Conservation (phyloP, 441 rosid species). For the Gossypium davidsonii region DNA sequence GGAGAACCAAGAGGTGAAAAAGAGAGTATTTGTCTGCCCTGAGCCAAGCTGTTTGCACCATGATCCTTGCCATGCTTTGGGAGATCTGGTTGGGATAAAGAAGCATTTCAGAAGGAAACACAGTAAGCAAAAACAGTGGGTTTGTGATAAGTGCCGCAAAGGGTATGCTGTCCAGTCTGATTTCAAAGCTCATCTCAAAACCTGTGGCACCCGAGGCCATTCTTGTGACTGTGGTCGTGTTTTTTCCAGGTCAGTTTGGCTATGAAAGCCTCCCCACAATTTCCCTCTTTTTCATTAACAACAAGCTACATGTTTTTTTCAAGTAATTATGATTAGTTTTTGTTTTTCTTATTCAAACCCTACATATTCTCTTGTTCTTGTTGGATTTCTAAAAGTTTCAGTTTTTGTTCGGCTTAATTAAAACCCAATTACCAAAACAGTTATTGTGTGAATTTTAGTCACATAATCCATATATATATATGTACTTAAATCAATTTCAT, state of each 20-base stretch:
- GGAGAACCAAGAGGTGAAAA: slow-evolving; percentile 63
- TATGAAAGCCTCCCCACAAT: not conserved
- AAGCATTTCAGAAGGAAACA: slow-evolving; percentile 88
- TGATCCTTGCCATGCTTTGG: slow-evolving; percentile 84
- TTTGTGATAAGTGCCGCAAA: slow-evolving; percentile 80
- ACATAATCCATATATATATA: slow-evolving; percentile 15
- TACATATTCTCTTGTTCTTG: slow-evolving; percentile 4
- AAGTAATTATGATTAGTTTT: not conserved
- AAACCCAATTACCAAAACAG: not conserved
- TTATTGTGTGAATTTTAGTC: slow-evolving; percentile 7
- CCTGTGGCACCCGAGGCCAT: slow-evolving; percentile 96
- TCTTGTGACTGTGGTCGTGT: slow-evolving; percentile 97
- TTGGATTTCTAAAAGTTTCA: not conserved
- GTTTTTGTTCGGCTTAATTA: not conserved
- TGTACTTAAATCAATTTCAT: slow-evolving; percentile 26
- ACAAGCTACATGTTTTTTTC: not conserved
- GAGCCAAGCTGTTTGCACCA: slow-evolving; percentile 90
- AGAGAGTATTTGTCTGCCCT: slow-evolving; percentile 84
- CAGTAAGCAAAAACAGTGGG: slow-evolving; percentile 87
- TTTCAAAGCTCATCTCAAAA: slow-evolving; percentile 92
- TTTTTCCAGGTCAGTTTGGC: slow-evolving; percentile 65
- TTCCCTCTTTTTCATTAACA: not conserved
- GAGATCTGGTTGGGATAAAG: slow-evolving; percentile 93
- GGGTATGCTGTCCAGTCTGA: slow-evolving; percentile 96
- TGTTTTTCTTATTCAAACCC: slow-evolving; percentile 20